These are phyloP conservation scores for Oxytropis ochrocephala DNA, from an alignment of 306 rosid genomes.

Conservation along the genomic window DNA sequence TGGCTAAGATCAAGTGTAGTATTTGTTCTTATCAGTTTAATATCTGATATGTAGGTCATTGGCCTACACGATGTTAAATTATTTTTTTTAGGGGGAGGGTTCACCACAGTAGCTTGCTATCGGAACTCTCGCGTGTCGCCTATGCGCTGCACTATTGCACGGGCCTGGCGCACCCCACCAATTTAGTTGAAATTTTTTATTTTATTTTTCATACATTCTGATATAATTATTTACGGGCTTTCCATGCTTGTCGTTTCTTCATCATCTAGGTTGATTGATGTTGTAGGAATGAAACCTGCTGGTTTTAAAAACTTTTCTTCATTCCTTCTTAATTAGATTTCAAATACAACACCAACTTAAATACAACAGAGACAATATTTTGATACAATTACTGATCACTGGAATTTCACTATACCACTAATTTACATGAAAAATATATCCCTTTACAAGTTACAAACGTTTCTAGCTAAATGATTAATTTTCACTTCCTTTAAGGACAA, in stretches of 20 bases:
- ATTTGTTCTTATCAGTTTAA: too few species aligned
- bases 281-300: neutral
- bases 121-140: too few species aligned
- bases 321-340: neutral
- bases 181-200: too few species aligned
- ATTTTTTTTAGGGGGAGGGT: too few species aligned
- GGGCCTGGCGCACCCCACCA: too few species aligned
- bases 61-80: too few species aligned
- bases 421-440: constrained; percentile 26
- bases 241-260: neutral
- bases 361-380: neutral
- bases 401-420: constrained; percentile 11
- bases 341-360: neutral
- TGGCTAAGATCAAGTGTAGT: too few species aligned
- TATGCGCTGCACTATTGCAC: too few species aligned
- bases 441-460: constrained; percentile 13
- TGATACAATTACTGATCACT: neutral
- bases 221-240: neutral
- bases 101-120: too few species aligned
- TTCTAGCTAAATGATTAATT: neutral
- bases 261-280: neutral
- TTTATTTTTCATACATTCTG: neutral
- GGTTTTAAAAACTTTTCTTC: neutral
- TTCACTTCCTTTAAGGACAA: neutral
- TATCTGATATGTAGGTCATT: too few species aligned